Evolutionary conservation across 176 grass and related monocot species (phyloP), one percentile per base, ranked within the genome.

Genomic region (Areca catechu): DNA sequence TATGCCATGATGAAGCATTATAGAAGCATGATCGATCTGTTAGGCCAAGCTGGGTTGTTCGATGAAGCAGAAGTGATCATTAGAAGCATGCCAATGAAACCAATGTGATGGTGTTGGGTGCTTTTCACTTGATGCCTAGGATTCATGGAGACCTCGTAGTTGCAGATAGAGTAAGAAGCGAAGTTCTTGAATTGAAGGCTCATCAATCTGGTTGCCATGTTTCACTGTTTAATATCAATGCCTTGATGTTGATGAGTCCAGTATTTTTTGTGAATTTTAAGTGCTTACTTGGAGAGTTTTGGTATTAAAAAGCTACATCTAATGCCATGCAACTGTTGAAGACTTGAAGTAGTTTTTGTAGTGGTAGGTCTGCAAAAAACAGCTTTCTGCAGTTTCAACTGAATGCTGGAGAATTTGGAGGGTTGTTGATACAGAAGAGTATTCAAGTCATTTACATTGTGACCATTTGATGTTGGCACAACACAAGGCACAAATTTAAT

Each of bases 21-120:
- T 50, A 72, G 79, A 19, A 84, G 83, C 76, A 84, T 94, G 77
- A 74, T 94, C n/a, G 89, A 88, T 47, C 68, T 94, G 53, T 54
- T 94, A 19, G 80, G 77, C 9, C 73, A 80, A 27, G 80, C 77
- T 12, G 83, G 80, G 49, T 59, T 94, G 66, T 60, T 94, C 51
- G 89, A 88, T 58, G 89, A 88, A 54, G 83, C 83, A 16, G 80
- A 83, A 74, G 74, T 68, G 23, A 15, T 88, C 15, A 68, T 84
- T 3, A 17, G 50, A 61, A 72, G 49, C 51, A 88, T 94, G 89
- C 84, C 70, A 0, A 65, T 84, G 66, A 69, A 70, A 16, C 89
- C 74, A 2, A 94, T 74, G 74, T 72, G 30, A 75, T 69, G 68
- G 51, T 94, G 60, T 70, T 80, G 62, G 77, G 71, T 14, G 77